Evolutionary conservation across 345 rosid genomes (phyloP).

Genomic region (Citrus cavaleriei): DNA sequence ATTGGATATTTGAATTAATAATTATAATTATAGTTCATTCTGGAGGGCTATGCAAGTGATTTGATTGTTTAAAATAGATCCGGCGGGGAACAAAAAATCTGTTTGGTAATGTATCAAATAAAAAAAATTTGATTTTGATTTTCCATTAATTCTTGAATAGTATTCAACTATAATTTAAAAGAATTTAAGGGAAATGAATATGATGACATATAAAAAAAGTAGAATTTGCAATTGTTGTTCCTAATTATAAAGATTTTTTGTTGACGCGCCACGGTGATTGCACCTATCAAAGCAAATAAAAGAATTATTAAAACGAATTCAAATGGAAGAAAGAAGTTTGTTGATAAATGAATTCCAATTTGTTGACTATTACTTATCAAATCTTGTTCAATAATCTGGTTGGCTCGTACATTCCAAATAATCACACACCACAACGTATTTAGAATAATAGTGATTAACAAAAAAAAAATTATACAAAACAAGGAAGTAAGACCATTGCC

Average conservation of each 20-base stretch:
- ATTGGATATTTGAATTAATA: not conserved
- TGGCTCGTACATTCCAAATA: not conserved
- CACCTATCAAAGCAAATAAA: not conserved
- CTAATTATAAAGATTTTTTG: not conserved
- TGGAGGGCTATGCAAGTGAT: too few species aligned
- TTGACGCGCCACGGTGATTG: not conserved
- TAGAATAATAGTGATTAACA: not conserved
- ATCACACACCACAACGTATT: not conserved
- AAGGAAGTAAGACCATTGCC: too few species aligned
- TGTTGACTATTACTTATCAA: not conserved
- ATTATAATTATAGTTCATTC: not conserved
- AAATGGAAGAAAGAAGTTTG: not conserved
- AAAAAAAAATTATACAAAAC: too few species aligned
- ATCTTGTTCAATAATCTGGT: not conserved
- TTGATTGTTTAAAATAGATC: too few species aligned
- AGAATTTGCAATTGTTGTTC: not conserved
- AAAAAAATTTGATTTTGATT: too few species aligned
- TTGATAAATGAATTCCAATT: not conserved
- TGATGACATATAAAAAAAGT: not conserved
- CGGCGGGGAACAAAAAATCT: too few species aligned
- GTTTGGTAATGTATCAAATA: too few species aligned
- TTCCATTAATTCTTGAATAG: too few species aligned
- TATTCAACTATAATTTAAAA: too few species aligned
- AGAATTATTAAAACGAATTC: not conserved
- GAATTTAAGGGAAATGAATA: too few species aligned